Conservation (phyloP, 495 filamentous ascomycete species). For the Penicillium turbatum region DNA sequence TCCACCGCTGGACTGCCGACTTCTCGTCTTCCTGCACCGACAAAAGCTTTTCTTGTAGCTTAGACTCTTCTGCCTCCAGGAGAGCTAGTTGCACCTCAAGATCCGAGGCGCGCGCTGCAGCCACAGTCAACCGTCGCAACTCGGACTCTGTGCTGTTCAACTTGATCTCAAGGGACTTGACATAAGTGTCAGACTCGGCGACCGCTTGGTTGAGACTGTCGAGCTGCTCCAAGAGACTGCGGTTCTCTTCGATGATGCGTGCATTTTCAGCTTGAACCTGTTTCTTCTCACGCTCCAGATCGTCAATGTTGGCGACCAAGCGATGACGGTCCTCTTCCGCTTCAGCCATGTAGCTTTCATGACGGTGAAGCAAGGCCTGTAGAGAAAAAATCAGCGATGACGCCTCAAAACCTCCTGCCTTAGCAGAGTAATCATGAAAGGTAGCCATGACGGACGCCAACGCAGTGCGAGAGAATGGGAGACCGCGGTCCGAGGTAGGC, state of each 20-base stretch:
- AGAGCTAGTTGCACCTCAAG: constrained; percentile 72
- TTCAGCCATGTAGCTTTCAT: constrained; percentile 89
- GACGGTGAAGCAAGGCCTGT: constrained; percentile 84
- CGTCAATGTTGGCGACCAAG: constrained; percentile 65
- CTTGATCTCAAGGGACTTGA: constrained; percentile 64
- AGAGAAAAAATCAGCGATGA: constrained; percentile 66
- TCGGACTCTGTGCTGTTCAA: constrained; percentile 73
- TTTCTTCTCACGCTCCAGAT: constrained; percentile 71
- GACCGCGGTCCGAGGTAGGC: constrained; percentile 16
- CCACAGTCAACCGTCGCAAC: constrained; percentile 63
- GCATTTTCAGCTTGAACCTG: constrained; percentile 70
- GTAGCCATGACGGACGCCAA: constrained; percentile 40
- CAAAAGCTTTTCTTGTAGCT: constrained; percentile 61
- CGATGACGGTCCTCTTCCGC: constrained; percentile 74
- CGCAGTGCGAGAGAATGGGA: constrained; percentile 30
- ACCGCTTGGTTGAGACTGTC: constrained; percentile 74
- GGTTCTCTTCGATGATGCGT: constrained; percentile 73
- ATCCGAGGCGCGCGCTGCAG: constrained; percentile 67
- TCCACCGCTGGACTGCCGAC: constrained; percentile 76
- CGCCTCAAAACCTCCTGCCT: constrained; percentile 20
- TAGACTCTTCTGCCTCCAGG: constrained; percentile 75
- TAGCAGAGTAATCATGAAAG: constrained; percentile 17
- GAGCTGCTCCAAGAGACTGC: constrained; percentile 69
- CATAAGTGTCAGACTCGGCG: constrained; percentile 67
- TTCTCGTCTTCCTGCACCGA: constrained; percentile 65